Evolutionary conservation across 2,329 filamentous ascomycete species (phyloP), one percentile per base, ranked within the genome.

Genomic region (Coleophoma crateriformis): DNA sequence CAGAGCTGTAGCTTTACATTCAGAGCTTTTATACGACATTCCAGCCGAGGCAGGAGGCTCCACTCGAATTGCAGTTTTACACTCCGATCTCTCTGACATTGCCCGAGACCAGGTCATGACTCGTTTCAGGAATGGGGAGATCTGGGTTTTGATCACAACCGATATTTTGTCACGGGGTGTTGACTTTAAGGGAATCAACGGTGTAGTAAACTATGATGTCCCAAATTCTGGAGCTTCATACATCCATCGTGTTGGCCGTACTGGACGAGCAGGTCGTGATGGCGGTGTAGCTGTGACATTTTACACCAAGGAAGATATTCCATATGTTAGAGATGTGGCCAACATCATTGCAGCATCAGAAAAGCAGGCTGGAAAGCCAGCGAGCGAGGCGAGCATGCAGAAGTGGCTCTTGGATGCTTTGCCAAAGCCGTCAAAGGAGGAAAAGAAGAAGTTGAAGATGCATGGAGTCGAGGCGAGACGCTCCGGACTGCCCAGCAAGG

Each of bases 131-230:
- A 84, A 84, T 33, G 94, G 91, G 56, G 90, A 97, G 64, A 85
- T 97, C 54, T 99, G 94, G 94, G 84, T 97, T 7, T 77, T 99
- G 34, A 94, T 99, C 65, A 97, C 94, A 0, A 99, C 94, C 0
- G 94, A 99, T 64, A 80, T 99, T 7, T 76, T 99, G 11, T 87
- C 91, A 14, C 87, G 94, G 33, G 94, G 94, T 17, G 85, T 99
- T 38, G 94, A 99, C 68, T 96, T 99, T 71, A 84, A 88, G 8
- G 94, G 94, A 45, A 85, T 99, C 55, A 96, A 96, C 62, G 90
- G 91, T 42, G 91, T 99, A 0, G 88, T 99, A 46, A 99, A 97
- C 70, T 99, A 96, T 70, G 94, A 99, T 67, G 90, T 96, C 8
- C 94, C 94, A 0, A 89, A 85, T n/a, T 91, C 88, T 0, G 87